These are phyloP conservation scores for Cercospora berteroae DNA, from an alignment of 2,329 filamentous ascomycete species.

Conservation along the genomic window DNA sequence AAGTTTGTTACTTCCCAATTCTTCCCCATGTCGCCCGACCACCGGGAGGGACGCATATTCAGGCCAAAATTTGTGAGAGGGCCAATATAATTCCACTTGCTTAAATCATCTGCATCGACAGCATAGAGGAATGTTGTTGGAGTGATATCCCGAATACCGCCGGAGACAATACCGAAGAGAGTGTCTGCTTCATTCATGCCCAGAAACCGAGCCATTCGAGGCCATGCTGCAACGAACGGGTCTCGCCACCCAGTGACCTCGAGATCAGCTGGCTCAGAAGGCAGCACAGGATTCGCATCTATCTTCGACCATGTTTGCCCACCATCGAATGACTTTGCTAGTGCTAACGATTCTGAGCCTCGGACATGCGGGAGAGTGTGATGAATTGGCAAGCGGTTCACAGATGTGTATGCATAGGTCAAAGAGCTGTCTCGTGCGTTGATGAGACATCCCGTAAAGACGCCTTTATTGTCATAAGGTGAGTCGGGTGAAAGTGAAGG, in stretches of 20 bases:
- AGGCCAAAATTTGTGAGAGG: conserved; percentile 44
- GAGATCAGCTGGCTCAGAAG: conserved; percentile 36
- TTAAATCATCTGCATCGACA: conserved; percentile 42
- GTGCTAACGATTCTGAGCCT: conserved; percentile 41
- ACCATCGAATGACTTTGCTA: conserved; percentile 42
- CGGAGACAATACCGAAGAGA: conserved; percentile 52
- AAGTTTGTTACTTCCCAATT: conserved; percentile 56
- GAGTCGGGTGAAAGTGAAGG: conserved; percentile 38
- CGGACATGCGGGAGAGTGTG: conserved; percentile 41
- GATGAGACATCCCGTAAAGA: conserved; percentile 45
- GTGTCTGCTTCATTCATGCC: conserved; percentile 20
- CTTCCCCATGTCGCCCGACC: conserved; percentile 52
- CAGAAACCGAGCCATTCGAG: conserved; percentile 27
- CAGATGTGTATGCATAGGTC: conserved; percentile 44
- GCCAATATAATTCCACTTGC: conserved; percentile 49
- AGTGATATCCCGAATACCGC: conserved; percentile 44
- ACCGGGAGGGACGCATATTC: conserved; percentile 43
- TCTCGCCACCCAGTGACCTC: conserved; percentile 46
- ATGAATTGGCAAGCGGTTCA: conserved; percentile 43
- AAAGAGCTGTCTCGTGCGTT: conserved; percentile 35
- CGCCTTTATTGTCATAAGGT: conserved; percentile 42
- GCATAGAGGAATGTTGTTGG: conserved; percentile 52
- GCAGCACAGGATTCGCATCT: conserved; percentile 41
- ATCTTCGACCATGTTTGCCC: conserved; percentile 41
- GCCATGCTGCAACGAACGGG: conserved; percentile 40